Conservation (phyloP, 208 protist species). For the Wallacemonas sp. region DNA sequence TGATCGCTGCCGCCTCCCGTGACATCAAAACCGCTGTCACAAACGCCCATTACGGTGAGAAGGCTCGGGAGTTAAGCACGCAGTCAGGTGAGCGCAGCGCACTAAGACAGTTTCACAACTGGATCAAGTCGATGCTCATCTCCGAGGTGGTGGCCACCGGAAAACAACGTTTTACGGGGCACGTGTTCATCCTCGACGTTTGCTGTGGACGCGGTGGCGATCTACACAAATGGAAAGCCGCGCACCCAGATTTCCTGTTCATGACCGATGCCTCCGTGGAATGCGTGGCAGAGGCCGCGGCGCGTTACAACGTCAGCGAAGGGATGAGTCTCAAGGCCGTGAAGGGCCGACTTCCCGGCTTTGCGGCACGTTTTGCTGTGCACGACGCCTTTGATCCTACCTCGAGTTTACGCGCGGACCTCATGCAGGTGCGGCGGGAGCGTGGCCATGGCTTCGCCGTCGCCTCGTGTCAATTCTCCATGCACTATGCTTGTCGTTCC, state of each 20-base stretch:
- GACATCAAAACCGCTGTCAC: constrained; percentile 27
- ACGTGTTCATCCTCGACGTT: constrained; percentile 46
- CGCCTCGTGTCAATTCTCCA: constrained; percentile 80
- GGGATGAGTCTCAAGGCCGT: constrained; percentile 61
- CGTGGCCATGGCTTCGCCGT: constrained; percentile 33
- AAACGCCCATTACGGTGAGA: constrained; percentile 60
- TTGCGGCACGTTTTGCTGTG: constrained; percentile 60
- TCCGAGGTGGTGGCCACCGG: not conserved
- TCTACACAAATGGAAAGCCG: constrained; percentile 71
- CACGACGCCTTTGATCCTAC: constrained; percentile 61
- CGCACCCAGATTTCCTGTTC: constrained; percentile 51
- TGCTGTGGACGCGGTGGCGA: constrained; percentile 79
- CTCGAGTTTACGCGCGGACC: constrained; percentile 16
- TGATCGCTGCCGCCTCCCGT: not conserved
- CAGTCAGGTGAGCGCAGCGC: constrained; percentile 28
- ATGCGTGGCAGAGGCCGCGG: constrained; percentile 69
- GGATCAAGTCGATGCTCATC: constrained; percentile 52
- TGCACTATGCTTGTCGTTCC: constrained; percentile 73
- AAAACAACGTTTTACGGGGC: not conserved
- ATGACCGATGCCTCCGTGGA: constrained; percentile 69
- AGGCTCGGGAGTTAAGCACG: constrained; percentile 36
- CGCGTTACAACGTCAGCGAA: constrained; percentile 57
- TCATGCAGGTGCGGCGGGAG: constrained; percentile 11
- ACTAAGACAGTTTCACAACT: constrained; percentile 76
- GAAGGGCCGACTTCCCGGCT: constrained; percentile 17